A percentile compares a stretch with the other conserved stretches of the same genome.
These are phyloP conservation scores for Agaricus blazei DNA, from an alignment of 768 basidiomycete genomes.

Conservation along the genomic window DNA sequence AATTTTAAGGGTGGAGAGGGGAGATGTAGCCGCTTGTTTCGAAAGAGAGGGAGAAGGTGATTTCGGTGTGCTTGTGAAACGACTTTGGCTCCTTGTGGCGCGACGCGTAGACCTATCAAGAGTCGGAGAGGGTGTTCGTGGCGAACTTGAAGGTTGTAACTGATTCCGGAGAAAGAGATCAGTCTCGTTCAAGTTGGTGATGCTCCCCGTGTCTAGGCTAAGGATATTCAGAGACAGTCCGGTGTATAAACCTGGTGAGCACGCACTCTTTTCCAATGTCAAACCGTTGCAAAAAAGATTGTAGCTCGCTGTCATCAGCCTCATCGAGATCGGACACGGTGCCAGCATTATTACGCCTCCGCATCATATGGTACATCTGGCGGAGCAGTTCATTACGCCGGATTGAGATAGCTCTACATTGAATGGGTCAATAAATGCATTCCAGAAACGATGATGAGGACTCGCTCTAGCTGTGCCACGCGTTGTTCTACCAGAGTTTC, in stretches of 20 bases:
- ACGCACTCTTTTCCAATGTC: slow-evolving; percentile 19
- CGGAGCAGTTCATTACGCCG: slow-evolving; percentile 68
- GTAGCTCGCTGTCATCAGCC: slow-evolving; percentile 10
- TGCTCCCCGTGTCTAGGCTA: slow-evolving; percentile 38
- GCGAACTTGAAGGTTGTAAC: slow-evolving; percentile 13
- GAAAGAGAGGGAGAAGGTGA: slow-evolving; percentile 8
- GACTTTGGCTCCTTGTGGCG: slow-evolving; percentile 9
- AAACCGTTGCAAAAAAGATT: slow-evolving; percentile 10
- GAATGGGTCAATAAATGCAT: slow-evolving; percentile 7
- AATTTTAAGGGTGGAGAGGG: background rate
- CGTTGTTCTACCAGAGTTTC: slow-evolving; percentile 40
- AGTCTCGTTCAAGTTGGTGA: slow-evolving; percentile 29
- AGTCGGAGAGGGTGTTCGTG: slow-evolving; percentile 9
- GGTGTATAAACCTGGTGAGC: background rate
- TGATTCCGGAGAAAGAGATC: slow-evolving; percentile 16
- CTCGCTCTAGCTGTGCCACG: slow-evolving; percentile 38
- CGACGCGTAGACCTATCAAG: slow-evolving; percentile 1
- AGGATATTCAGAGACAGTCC: slow-evolving; percentile 6
- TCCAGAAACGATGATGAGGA: slow-evolving; percentile 1
- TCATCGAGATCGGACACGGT: slow-evolving; percentile 25
- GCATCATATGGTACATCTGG: slow-evolving; percentile 67
- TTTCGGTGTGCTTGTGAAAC: slow-evolving; percentile 1
- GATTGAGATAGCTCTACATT: slow-evolving; percentile 50
- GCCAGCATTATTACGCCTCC: slow-evolving; percentile 43
- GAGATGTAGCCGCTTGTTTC: background rate